Base-by-base conservation (phyloP, 345 rosid species). In the Gossypium mustelinum region DNA sequence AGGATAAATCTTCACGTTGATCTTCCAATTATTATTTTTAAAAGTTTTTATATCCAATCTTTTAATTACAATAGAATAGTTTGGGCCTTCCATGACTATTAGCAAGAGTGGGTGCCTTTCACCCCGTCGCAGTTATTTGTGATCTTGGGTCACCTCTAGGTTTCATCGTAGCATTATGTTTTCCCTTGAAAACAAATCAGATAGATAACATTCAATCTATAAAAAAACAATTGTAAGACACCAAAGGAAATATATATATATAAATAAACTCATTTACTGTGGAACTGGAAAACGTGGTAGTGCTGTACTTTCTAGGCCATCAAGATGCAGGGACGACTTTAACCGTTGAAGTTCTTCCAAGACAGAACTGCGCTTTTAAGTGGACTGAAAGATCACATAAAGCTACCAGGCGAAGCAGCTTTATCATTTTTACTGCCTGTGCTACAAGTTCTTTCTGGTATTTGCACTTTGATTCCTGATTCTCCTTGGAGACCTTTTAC, bases 381-480 rank as follows among this genome's bases (percentile, higher is more conserved):
- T 76, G 98, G 98, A 63, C 84, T 92, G 77, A 94, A 94, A 79
- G 98, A 89, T 85, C 97, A 94, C 82, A 83, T 92, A 22, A 84
- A 85, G 90, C 94, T 75, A 92, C 90, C 65, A 87, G 98, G 54
- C 88, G 98, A 55, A 92, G 97, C 84, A 79, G 98, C 7, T 89
- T 97, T 48, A 85, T 92, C 78, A 94, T 94, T 72, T 92, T 94
- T 71, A 81, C 92, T 72, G 98, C 97, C 2, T 78, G 94, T 34
- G 97, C 98, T 76, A 81, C 98, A 75, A 87, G 98, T 79, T 97
- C 94, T 94, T 79, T 87, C 98, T 72, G 97, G 98, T 87, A 82
- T 74, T 79, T 85, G n/a, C 48, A 61, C 14, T 77, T 68, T 70
- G 27, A 25, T 25, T 72, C 54, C 59, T 27, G 13, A 51, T 48